A percentile compares a stretch with the other conserved stretches of the same genome.
These are phyloP conservation scores for Sphaerulina vaccinii DNA, from an alignment of 2,329 filamentous ascomycete genomes.

Conservation along the genomic window DNA sequence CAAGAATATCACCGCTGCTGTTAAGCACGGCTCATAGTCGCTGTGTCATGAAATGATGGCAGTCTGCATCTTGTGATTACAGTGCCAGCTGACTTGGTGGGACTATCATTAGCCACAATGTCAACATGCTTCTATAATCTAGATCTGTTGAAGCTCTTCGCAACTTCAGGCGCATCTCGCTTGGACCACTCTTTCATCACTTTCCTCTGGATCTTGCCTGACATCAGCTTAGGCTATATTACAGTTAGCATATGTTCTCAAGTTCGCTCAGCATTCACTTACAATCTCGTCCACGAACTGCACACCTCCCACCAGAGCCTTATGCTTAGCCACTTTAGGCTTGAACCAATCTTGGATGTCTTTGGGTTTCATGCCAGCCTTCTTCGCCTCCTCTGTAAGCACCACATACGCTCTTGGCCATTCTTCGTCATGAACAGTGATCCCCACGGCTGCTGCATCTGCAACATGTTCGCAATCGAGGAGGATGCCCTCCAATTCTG, in stretches of 20 bases:
- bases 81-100: too few relatives aligned
- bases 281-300: slow-evolving; percentile 55
- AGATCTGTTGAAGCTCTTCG: slow-evolving; percentile 24
- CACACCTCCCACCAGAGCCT: slow-evolving; percentile 41
- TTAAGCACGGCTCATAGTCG: too few relatives aligned
- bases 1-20: too few relatives aligned
- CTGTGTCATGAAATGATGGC: too few relatives aligned
- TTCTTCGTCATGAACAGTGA: slow-evolving; percentile 51
- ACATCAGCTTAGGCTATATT: slow-evolving; percentile 51
- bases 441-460: slow-evolving; percentile 57
- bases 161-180: slow-evolving; percentile 47
- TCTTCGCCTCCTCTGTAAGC: slow-evolving; percentile 49
- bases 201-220: slow-evolving; percentile 60
- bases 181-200: slow-evolving; percentile 58
- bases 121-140: slow-evolving; percentile 43
- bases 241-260: slow-evolving; percentile 3
- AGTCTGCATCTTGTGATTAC: too few relatives aligned
- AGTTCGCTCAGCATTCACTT: slow-evolving; percentile 1
- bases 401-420: slow-evolving; percentile 55
- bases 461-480: slow-evolving; percentile 53
- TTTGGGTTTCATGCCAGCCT: slow-evolving; percentile 35
- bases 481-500: slow-evolving; percentile 42
- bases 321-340: slow-evolving; percentile 42
- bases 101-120: slow-evolving; percentile 37
- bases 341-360: slow-evolving; percentile 42